Conservation (phyloP, 257 asterid genomes). For the Prunella vulgaris region DNA sequence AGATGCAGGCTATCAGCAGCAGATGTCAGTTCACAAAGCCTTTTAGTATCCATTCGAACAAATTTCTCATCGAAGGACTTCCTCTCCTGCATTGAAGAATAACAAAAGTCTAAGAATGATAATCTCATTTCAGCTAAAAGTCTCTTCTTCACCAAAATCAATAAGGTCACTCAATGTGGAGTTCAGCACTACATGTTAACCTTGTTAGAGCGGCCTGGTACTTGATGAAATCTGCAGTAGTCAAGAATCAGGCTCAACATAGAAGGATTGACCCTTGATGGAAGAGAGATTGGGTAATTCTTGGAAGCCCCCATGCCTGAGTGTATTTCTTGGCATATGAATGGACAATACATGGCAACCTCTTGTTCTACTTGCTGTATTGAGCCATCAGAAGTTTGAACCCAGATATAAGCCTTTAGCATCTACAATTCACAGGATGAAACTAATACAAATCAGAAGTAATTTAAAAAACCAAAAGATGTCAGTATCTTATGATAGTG, state of each 20-base stretch:
- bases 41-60: slow-evolving; percentile 80
- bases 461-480: neutral
- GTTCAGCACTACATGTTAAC: slow-evolving; percentile 29
- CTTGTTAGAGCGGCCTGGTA: slow-evolving; percentile 92
- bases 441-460: slow-evolving; percentile 16
- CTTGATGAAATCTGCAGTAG: slow-evolving; percentile 88
- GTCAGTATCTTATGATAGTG: neutral
- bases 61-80: slow-evolving; percentile 91
- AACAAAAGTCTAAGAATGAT: slow-evolving; percentile 14
- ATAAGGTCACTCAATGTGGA: neutral
- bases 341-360: slow-evolving; percentile 82
- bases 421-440: slow-evolving; percentile 34
- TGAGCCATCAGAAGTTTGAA: slow-evolving; percentile 78
- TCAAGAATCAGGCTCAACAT: slow-evolving; percentile 85
- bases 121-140: neutral
- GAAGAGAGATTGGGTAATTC: slow-evolving; percentile 77
- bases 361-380: slow-evolving; percentile 88
- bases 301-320: slow-evolving; percentile 85
- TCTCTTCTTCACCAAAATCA: neutral
- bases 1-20: slow-evolving; percentile 96
- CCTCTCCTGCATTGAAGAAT: slow-evolving; percentile 60
- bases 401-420: slow-evolving; percentile 89
- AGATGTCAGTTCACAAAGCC: slow-evolving; percentile 93
- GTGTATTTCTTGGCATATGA: slow-evolving; percentile 77
- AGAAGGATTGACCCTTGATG: slow-evolving; percentile 78